phyloP scores from a whole-genome alignment of 106 monocot genomes.

The Platanthera zijinensis region DNA sequence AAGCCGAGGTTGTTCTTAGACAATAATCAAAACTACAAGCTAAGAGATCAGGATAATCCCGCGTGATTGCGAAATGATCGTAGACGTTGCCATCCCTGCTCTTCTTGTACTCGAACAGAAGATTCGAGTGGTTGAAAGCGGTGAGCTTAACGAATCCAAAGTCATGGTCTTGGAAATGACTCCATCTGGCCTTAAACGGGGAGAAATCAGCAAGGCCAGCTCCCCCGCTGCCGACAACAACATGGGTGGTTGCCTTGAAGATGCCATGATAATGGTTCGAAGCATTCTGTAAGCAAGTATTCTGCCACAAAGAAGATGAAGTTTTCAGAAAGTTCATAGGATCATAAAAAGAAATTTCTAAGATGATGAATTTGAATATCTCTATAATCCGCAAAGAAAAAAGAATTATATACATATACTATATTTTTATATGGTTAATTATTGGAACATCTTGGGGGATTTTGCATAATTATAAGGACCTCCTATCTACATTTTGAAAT shows the following conservation, averaged over 20 bases:
- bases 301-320: constrained; percentile 20
- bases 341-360: no score
- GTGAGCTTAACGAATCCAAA: constrained; percentile 79
- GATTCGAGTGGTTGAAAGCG: constrained; percentile 55
- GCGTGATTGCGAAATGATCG: constrained; percentile 64
- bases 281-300: constrained; percentile 34
- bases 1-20: constrained; percentile 54
- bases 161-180: constrained; percentile 52
- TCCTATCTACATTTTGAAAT: no score
- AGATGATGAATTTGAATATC: neutral
- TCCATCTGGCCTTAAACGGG: constrained; percentile 41
- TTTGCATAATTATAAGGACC: no score
- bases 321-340: neutral
- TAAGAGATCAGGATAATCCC: constrained; percentile 72
- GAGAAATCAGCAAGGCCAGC: constrained; percentile 51
- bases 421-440: no score
- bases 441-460: no score
- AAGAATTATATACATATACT: no score
- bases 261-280: constrained; percentile 50
- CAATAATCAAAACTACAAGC: constrained; percentile 64
- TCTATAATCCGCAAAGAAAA: no score
- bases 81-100: constrained; percentile 72
- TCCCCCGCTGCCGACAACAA: constrained; percentile 83
- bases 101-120: constrained; percentile 74
- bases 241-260: constrained; percentile 68